phyloP scores from a whole-genome alignment of 2,329 filamentous ascomycete genomes.

The Ophioceras dolichostomum region DNA sequence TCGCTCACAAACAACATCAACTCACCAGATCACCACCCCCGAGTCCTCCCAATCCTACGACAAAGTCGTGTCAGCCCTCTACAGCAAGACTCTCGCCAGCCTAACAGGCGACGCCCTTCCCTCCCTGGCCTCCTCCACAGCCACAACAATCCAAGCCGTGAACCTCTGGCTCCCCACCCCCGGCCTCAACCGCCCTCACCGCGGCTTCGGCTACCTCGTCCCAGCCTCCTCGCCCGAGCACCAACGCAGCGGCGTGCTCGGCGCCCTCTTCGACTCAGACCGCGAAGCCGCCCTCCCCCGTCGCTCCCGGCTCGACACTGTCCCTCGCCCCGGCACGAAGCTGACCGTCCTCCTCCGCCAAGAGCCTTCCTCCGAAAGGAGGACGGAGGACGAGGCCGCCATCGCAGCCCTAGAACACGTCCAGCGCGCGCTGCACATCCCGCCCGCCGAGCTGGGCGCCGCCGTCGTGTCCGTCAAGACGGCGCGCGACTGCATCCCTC shows the following conservation, averaged over 20 bases:
- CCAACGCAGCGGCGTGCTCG: conserved; percentile 35
- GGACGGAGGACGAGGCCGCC: conserved; percentile 59
- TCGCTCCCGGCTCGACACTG: conserved; percentile 5
- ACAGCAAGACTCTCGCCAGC: conserved; percentile 22
- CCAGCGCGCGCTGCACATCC: conserved; percentile 69
- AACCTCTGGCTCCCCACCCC: conserved; percentile 72
- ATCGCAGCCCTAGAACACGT: conserved; percentile 3
- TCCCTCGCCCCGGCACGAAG: conserved; percentile 52
- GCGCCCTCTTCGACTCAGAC: conserved; percentile 84
- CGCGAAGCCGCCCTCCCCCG: conserved; percentile 19
- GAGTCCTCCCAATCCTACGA: conserved; percentile 24
- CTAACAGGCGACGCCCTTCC: conserved; percentile 31
- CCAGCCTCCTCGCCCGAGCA: conserved; percentile 37
- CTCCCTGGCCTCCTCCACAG: conserved; percentile 39
- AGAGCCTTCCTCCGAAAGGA: too few species aligned
- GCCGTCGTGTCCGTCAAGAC: conserved; percentile 57
- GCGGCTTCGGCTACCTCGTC: conserved; percentile 86
- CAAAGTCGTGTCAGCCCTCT: conserved; percentile 55
- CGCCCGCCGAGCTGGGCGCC: conserved; percentile 51
- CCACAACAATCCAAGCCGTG: conserved; percentile 80
- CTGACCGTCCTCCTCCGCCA: conserved; percentile 92
- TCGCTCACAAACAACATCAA: not conserved
- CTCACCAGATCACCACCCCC: conserved; percentile 3
- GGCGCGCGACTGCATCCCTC: conserved; percentile 64
- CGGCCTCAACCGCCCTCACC: conserved; percentile 44